Evolutionary conservation across 73 alveolate species (phyloP), one percentile per base, ranked within the genome.

Genomic region (Paramecium biaurelia): DNA sequence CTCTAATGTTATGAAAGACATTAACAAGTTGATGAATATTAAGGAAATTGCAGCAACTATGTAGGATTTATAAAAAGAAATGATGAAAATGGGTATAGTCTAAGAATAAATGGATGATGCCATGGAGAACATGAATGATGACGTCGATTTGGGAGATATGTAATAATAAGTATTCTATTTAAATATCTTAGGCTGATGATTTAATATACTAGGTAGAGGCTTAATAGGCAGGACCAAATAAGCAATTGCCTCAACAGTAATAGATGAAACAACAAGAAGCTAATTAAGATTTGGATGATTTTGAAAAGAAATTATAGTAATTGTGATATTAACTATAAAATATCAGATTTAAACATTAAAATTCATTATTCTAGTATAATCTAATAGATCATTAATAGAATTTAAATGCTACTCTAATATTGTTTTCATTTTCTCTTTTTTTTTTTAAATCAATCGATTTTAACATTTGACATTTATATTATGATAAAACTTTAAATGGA

Each of bases 11-110:
- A 89, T 89, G 94, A 89, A 70, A 70, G 92, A 57, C 14, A 89
- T 89, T 7, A 89, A 70, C 28, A 45, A 89, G 28, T 42, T 59
- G 11, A 70, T 89, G 68, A 89, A 89, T 57, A 43, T 89, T 41
- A 89, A 89, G 94, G 94, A 89, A 37, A 70, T 89, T 4, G 26
- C 56, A 38, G 76, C 70, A 21, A 43, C 94, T 26, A 89, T 89
- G 94, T 57, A 76, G 10, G 94, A 89, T 20, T 35, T 89, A 45
- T 37, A 89, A 45, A 89, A 89, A 38, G 94, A 89, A 20, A 89
- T 89, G 94, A 82, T 82, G 56, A 89, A 89, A 85, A 89, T 89
- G 94, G 94, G 94, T n/a, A 89, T 89, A 11, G 84, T 89, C 4
- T 63, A 89, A 24, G 94, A 89, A 70, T 30, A 70, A 47, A 70